Conservation (phyloP, 495 filamentous ascomycete species). For the Hyaloscypha finlandica region DNA sequence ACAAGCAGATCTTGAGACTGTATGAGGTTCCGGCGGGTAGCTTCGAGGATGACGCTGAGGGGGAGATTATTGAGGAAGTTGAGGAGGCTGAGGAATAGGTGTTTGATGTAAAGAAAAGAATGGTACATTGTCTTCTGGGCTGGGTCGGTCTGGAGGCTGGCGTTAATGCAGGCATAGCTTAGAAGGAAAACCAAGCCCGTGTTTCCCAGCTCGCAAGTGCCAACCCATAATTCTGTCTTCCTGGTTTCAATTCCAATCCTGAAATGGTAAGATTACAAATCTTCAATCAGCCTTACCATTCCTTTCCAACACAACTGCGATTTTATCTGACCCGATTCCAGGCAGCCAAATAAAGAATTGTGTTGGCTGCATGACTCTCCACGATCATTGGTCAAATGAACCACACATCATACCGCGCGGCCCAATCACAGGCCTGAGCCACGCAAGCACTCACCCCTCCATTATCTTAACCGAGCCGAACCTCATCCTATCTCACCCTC, state of each 20-base stretch:
- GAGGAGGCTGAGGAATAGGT: slow-evolving; percentile 32
- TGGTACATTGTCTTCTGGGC: neutral
- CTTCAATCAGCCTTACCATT: neutral
- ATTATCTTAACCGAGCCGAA: neutral
- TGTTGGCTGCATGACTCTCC: neutral
- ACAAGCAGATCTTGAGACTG: slow-evolving; percentile 87
- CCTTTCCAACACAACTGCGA: neutral
- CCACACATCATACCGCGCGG: neutral
- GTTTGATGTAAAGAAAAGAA: neutral
- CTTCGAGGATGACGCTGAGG: slow-evolving; percentile 70
- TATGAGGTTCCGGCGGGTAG: slow-evolving; percentile 88
- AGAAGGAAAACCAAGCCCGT: neutral
- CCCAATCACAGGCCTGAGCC: neutral
- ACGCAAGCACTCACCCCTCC: neutral
- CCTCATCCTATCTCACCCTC: neutral
- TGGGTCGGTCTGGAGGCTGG: neutral
- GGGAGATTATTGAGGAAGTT: slow-evolving; percentile 28
- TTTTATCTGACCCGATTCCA: neutral
- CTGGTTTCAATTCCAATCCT: too few relatives aligned
- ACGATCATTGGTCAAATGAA: neutral
- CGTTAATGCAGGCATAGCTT: neutral
- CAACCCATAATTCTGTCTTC: too few relatives aligned
- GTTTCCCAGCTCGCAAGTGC: neutral
- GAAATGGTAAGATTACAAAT: neutral
- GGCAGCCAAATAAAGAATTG: neutral